These are phyloP conservation scores for Kuraishia floccosa DNA, from an alignment of 805 yeast genomes.

Conservation along the genomic window DNA sequence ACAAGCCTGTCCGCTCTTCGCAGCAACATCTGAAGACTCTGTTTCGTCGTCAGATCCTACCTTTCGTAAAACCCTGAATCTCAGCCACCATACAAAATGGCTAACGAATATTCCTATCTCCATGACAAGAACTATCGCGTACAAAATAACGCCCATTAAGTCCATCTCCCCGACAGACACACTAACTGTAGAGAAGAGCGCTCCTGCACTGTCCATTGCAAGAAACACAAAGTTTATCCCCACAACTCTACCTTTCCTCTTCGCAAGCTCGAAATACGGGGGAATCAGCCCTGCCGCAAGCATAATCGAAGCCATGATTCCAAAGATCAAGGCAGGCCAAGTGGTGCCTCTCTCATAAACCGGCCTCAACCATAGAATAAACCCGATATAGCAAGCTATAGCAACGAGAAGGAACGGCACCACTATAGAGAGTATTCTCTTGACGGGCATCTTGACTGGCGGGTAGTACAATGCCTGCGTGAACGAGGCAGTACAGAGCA, in stretches of 20 bases:
- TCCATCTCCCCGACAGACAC: conserved; percentile 54
- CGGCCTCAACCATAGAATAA: conserved; percentile 59
- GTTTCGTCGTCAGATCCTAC: too few species aligned
- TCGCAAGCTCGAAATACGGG: conserved; percentile 76
- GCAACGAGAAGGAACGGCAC: conserved; percentile 27
- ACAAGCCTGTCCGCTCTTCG: too few species aligned
- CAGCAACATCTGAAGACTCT: too few species aligned
- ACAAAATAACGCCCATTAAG: conserved; percentile 66
- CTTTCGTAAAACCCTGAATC: conserved; percentile 18
- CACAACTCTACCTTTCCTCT: conserved; percentile 73
- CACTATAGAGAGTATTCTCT: conserved; percentile 23
- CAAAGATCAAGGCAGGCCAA: conserved; percentile 79
- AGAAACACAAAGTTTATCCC: conserved; percentile 83
- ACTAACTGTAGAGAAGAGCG: conserved; percentile 58
- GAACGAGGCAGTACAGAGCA: conserved; percentile 58
- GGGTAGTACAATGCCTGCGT: conserved; percentile 61
- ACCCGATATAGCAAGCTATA: conserved; percentile 57
- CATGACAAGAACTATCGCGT: conserved; percentile 59
- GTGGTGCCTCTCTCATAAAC: conserved; percentile 26
- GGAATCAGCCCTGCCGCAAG: conserved; percentile 76
- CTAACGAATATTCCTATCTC: conserved; percentile 71
- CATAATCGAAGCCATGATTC: conserved; percentile 67
- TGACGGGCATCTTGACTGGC: conserved; percentile 33
- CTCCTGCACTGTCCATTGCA: conserved; percentile 69
- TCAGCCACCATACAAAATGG: conserved; percentile 59